Base-by-base conservation (phyloP, 2,329 filamentous ascomycete genomes). In the Botrytis aclada region DNA sequence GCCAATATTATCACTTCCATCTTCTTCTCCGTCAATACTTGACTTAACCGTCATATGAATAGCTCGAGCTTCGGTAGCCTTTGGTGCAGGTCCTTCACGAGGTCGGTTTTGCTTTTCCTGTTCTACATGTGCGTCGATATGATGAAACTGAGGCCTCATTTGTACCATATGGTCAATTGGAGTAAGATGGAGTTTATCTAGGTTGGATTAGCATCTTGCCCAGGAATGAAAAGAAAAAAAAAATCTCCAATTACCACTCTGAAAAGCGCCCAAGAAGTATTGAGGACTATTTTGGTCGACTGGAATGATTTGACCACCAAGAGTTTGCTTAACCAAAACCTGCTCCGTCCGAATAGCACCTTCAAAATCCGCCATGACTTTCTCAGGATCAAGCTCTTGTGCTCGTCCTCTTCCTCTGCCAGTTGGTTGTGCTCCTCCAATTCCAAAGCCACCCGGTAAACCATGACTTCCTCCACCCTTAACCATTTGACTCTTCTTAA, bases 251-350 rank as follows among this genome's bases (percentile, higher is more conserved):
- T 78, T 82, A 95, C 93, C 89, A 69, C 91, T 91, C 80, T 92
- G 89, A 81, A 98, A 98, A n/a, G 94, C 92, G 41, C 94, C 96
- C 67, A 98, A 87, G 90, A 98, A 97, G 84, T 97, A 97, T 76
- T 93, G 75, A 47, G 80, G 80, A 47, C 76, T 78, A 8, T 76
- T 91, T 34, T 92, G 91, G 76, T 91, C 88, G 76, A 90, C 89
- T 4, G 89, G 85, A 58, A 89, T 87, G 20, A 90, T 90, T 81
- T 95, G 91, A 0, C 96, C 96, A 63, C 94, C 95, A 34, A 97
- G 86, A 0, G 94, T 97, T 84, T 97, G 94, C 74, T 89, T 92
- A 67, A 89, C 87, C 80, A 98, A 83, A 6, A 97, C 90, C 76
- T 90, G 89, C 71, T 91, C 91, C 78, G 89, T 88, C 71, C 89